Conservation (phyloP, 2,329 filamentous ascomycete genomes). For the Claviceps citrina region DNA sequence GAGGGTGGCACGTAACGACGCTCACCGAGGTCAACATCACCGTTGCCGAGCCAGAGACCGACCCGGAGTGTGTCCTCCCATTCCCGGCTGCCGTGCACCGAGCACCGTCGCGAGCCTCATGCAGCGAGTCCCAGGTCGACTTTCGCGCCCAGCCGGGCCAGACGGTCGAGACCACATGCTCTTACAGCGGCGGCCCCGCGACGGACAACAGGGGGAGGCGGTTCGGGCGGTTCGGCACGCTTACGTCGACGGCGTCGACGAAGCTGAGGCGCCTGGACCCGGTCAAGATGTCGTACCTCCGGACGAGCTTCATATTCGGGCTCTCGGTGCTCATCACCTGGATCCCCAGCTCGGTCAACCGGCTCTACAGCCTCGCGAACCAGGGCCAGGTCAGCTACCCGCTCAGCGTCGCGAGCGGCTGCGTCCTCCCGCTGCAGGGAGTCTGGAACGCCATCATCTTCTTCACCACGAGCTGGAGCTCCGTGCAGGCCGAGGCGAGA, state of each 20-base stretch:
- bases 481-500: slow-evolving; percentile 14
- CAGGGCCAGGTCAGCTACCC: slow-evolving; percentile 36
- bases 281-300: slow-evolving; percentile 43
- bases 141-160: slow-evolving; percentile 4
- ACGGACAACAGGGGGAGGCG: slow-evolving; percentile 7
- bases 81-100: slow-evolving; percentile 8
- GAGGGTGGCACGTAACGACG: slow-evolving; percentile 29
- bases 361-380: slow-evolving; percentile 50
- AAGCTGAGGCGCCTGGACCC: slow-evolving; percentile 29
- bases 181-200: slow-evolving; percentile 12
- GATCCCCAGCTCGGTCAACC: slow-evolving; percentile 55
- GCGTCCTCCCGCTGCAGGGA: slow-evolving; percentile 62
- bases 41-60: slow-evolving; percentile 11
- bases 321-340: slow-evolving; percentile 44
- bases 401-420: slow-evolving; percentile 52
- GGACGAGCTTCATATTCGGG: slow-evolving; percentile 45
- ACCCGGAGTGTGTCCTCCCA: slow-evolving; percentile 1
- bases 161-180: slow-evolving; percentile 17
- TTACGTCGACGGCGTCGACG: slow-evolving; percentile 16
- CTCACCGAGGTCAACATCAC: slow-evolving; percentile 35
- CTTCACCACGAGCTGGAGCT: slow-evolving; percentile 45
- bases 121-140: slow-evolving; percentile 8
- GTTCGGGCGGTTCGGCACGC: slow-evolving; percentile 11
- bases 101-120: slow-evolving; percentile 2
- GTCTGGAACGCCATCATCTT: slow-evolving; percentile 72